A percentile compares a stretch with the other conserved stretches of the same genome.
These are phyloP conservation scores for Clavispora asparagi DNA, from an alignment of 805 yeast genomes.

Conservation along the genomic window DNA sequence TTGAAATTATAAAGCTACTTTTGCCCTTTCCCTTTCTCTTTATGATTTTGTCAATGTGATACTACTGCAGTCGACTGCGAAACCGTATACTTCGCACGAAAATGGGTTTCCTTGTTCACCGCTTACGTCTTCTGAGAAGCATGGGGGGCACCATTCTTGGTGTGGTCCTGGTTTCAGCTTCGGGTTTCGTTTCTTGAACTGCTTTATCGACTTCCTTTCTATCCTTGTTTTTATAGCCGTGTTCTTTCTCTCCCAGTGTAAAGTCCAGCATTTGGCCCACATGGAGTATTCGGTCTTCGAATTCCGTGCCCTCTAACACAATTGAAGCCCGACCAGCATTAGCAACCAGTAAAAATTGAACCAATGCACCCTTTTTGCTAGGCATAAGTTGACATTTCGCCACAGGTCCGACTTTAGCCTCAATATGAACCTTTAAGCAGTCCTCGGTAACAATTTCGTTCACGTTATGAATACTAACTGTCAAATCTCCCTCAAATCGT, in stretches of 20 bases:
- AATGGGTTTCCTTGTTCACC: neutral
- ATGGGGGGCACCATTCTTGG: conserved; percentile 14
- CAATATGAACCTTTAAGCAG: conserved; percentile 27
- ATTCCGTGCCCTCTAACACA: conserved; percentile 32
- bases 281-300: conserved; percentile 25
- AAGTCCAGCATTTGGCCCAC: conserved; percentile 11
- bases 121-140: conserved; percentile 9
- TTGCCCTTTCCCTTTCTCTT: neutral
- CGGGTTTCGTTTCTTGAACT: neutral
- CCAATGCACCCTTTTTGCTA: conserved; percentile 43
- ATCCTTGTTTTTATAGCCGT: neutral
- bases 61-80: neutral
- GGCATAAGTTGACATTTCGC: conserved; percentile 42
- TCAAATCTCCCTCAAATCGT: conserved; percentile 15
- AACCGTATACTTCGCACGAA: neutral
- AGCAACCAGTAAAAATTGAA: conserved; percentile 37
- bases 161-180: neutral
- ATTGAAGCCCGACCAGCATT: conserved; percentile 51
- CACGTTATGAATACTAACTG: conserved; percentile 20
- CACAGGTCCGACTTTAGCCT: conserved; percentile 27
- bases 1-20: no score
- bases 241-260: conserved; percentile 1
- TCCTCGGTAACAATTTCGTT: conserved; percentile 32
- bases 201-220: neutral
- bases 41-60: neutral